Conservation (phyloP, 169 alveolate species). For the Cryptosporidium bovis region DNA sequence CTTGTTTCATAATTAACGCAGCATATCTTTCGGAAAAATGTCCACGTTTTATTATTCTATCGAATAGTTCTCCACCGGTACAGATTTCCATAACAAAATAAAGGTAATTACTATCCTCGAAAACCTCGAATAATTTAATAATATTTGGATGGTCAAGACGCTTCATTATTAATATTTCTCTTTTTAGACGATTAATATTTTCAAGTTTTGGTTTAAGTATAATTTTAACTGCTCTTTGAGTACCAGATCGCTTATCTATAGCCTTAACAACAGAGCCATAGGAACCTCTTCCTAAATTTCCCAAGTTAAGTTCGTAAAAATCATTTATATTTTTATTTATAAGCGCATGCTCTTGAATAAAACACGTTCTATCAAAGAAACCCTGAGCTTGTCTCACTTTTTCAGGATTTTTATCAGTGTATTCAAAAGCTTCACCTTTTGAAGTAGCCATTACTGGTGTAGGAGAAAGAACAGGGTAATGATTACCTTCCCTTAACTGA, state of each 20-base stretch:
- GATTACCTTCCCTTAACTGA: not conserved
- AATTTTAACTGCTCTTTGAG: constrained; percentile 87
- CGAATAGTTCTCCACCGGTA: constrained; percentile 75
- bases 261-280: constrained; percentile 91
- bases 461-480: constrained; percentile 39
- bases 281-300: constrained; percentile 89
- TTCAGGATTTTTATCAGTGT: constrained; percentile 8
- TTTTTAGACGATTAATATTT: constrained; percentile 87
- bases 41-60: constrained; percentile 66
- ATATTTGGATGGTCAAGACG: constrained; percentile 78
- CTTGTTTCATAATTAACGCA: constrained; percentile 91
- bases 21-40: constrained; percentile 89
- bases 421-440: constrained; percentile 30
- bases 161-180: constrained; percentile 89
- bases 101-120: constrained; percentile 65
- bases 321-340: constrained; percentile 81
- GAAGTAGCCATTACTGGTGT: constrained; percentile 57
- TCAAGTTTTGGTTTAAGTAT: constrained; percentile 87
- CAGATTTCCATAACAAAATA: constrained; percentile 75
- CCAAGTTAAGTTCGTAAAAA: constrained; percentile 84
- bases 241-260: constrained; percentile 85
- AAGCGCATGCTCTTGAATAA: constrained; percentile 66
- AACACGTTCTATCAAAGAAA: constrained; percentile 61
- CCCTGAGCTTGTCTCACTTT: constrained; percentile 1
- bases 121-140: constrained; percentile 73